Evolutionary conservation across 148 eudicot species (phyloP), one percentile per base, ranked within the genome.

Genomic region (Rheum nobile): DNA sequence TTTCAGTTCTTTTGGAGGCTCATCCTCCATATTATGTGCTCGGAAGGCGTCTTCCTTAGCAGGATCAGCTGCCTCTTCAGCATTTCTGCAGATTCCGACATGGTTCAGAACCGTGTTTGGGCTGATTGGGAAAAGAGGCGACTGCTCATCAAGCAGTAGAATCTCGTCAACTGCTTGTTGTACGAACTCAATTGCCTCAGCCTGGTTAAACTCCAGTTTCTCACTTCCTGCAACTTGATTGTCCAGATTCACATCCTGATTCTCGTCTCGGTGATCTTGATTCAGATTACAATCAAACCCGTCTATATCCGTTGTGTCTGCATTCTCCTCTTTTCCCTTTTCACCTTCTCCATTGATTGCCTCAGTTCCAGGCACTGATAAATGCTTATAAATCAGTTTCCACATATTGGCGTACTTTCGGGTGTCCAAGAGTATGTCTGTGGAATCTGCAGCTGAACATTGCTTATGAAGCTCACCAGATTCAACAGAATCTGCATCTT

Each of bases 131-230:
- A 4, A 67, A 32, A 38, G 48, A 71, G 73, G 48, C 22, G 73
- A 71, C 16, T 71, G 8, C 34, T 43, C 73, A 71, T 71, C 48
- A 71, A 71, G 48, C 14, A 26, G 50, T 7, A 71, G 73, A 43
- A 71, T 39, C 13, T 71, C 73, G n/a, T 71, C 50, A 71, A 71
- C 73, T n/a, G 73, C 73, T 71, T 22, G 19, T 22, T 71, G 73
- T 8, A 43, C 32, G 16, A 71, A 71, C 8, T 71, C 19, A n/a
- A 71, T 71, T 41, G 73, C 73, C 73, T 71, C 73, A 21, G 46
- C 48, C 73, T 71, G 73, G 34, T 38, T 39, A 71, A 71, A 43
- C 17, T 71, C 72, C 1, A 70, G 16, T n/a, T 70, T 70, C 72
- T 70, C 73, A 14, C 32, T 71, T 7, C 41, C 32, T 39, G 31